Evolutionary conservation across 768 basidiomycete genomes (phyloP).

Genomic region (Postia placenta): DNA sequence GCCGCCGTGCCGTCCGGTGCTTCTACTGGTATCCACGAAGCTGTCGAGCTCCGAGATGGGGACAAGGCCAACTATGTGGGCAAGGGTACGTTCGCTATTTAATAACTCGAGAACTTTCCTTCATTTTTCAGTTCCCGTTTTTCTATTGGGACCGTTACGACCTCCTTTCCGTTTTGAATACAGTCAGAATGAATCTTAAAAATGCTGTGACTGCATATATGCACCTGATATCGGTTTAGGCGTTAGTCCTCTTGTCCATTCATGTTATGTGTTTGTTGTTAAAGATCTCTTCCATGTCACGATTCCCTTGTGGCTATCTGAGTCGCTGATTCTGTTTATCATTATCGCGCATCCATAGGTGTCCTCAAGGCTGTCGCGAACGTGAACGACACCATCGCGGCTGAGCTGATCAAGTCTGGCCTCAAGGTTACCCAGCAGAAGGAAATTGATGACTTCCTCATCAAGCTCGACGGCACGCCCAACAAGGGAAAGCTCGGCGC

Average conservation of each 20-base stretch:
- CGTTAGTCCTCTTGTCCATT: too few species aligned
- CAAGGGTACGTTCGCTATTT: conserved; percentile 64
- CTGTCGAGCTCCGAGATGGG: conserved; percentile 96
- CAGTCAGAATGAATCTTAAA: too few species aligned
- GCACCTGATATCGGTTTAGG: too few species aligned
- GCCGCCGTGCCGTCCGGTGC: conserved; percentile 97
- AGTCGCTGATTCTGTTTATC: background rate
- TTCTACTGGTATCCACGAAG: conserved; percentile 97
- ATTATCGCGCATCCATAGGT: conserved; percentile 41
- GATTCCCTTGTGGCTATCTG: too few species aligned
- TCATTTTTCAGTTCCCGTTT: background rate
- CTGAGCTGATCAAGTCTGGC: conserved; percentile 78
- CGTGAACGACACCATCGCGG: conserved; percentile 88
- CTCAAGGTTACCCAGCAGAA: conserved; percentile 87
- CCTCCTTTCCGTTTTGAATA: too few species aligned
- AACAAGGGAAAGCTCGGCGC: conserved; percentile 99
- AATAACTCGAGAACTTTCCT: too few species aligned
- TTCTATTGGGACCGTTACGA: too few species aligned
- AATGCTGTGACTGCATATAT: too few species aligned
- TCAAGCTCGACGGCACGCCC: conserved; percentile 93
- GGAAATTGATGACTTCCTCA: conserved; percentile 95
- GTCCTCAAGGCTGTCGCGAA: conserved; percentile 91
- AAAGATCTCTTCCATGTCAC: too few species aligned
- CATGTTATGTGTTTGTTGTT: too few species aligned
- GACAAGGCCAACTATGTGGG: conserved; percentile 92